These are phyloP conservation scores for Graphium sp. DNA, from an alignment of 2,329 filamentous ascomycete genomes.

Conservation along the genomic window DNA sequence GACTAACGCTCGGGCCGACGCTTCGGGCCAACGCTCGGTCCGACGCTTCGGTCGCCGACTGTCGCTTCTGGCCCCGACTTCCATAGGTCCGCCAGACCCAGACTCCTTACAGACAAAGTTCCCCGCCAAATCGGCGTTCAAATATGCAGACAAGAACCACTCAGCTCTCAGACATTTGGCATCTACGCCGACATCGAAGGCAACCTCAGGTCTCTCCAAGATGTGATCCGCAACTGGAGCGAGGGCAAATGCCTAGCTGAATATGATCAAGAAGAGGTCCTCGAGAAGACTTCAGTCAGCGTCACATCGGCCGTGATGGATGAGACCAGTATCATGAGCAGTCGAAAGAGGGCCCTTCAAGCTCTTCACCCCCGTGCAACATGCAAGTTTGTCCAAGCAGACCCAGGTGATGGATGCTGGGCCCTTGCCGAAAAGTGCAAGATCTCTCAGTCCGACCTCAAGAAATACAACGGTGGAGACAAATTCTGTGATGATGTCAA, in stretches of 20 bases:
- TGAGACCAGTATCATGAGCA: neutral
- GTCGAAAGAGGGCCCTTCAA: no score
- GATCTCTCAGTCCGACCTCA: conserved; percentile 18
- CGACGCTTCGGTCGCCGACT: no score
- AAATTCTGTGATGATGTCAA: conserved; percentile 12
- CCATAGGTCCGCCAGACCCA: no score
- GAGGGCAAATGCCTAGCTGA: neutral
- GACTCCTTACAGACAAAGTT: no score
- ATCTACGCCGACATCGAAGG: conserved; percentile 1
- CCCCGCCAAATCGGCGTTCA: no score
- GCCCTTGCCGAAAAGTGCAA: conserved; percentile 18
- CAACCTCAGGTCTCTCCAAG: neutral
- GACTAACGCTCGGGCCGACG: no score
- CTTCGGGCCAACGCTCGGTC: no score
- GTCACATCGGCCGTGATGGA: neutral
- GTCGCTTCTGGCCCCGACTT: no score
- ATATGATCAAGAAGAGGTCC: neutral
- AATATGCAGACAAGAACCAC: no score
- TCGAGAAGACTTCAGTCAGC: neutral
- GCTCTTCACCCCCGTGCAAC: neutral
- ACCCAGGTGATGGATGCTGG: conserved; percentile 17
- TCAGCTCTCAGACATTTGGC: neutral
- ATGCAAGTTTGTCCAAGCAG: conserved; percentile 15
- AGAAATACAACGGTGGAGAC: conserved; percentile 16
- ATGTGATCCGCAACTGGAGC: conserved; percentile 1